Percentiles rank a stretch among this genome's conserved stretches.
Evolutionary conservation across 495 filamentous ascomycete genomes (phyloP).

Genomic region (Talaromyces nanjingensis): DNA sequence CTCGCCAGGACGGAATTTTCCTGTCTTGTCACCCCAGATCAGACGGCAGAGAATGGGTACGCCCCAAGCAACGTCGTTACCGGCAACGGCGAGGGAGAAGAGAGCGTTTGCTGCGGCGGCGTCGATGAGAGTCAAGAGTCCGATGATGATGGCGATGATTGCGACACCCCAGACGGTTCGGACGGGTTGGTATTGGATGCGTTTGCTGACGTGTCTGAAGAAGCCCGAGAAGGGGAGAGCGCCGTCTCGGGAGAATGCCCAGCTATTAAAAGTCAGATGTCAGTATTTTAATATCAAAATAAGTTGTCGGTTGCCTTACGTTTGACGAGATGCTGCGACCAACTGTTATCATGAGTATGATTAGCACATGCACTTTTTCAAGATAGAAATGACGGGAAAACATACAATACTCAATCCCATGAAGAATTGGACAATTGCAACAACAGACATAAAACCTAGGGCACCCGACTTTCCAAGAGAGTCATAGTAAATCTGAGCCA

Average conservation of each 20-base stretch:
- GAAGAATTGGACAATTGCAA: constrained; percentile 38
- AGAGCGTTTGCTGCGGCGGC: constrained; percentile 52
- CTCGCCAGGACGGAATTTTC: constrained; percentile 55
- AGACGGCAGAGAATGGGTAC: constrained; percentile 56
- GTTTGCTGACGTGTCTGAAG: constrained; percentile 50
- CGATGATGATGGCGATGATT: constrained; percentile 44
- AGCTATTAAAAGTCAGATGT: constrained; percentile 19
- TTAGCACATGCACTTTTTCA: not conserved
- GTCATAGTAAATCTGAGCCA: constrained; percentile 44
- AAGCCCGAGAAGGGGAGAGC: constrained; percentile 56
- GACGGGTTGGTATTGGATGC: constrained; percentile 54
- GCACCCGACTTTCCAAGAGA: constrained; percentile 38
- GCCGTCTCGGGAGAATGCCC: constrained; percentile 56
- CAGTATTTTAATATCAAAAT: not conserved
- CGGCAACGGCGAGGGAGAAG: constrained; percentile 57
- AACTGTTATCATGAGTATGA: constrained; percentile 20
- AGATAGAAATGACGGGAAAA: not conserved
- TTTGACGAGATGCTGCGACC: constrained; percentile 50
- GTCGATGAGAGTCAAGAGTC: constrained; percentile 53
- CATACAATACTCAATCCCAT: constrained; percentile 36
- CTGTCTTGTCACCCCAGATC: constrained; percentile 46
- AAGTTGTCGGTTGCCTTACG: not conserved
- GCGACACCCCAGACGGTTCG: constrained; percentile 55
- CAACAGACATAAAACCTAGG: constrained; percentile 37
- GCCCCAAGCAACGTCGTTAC: constrained; percentile 58